Evolutionary conservation across 169 alveolate species (phyloP).

Genomic region (Plasmodium relictum): DNA sequence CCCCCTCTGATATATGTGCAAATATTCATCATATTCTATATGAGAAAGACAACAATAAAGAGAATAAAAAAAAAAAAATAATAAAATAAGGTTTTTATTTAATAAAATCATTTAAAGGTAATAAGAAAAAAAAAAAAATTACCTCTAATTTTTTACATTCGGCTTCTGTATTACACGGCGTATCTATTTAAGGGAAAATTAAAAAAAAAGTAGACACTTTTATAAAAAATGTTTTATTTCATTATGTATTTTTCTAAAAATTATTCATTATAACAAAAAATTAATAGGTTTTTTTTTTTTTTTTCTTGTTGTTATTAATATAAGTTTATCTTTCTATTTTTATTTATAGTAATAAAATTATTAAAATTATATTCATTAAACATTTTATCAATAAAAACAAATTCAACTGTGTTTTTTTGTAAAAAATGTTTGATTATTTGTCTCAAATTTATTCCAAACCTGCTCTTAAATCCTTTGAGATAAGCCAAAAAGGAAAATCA

Average conservation of each 20-base stretch:
- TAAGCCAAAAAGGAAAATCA: neutral
- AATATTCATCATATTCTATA: constrained; percentile 83
- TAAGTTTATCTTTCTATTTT: neutral
- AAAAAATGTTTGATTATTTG: neutral
- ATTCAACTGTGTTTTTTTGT: neutral
- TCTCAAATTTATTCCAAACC: neutral
- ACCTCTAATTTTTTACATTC: constrained; percentile 78
- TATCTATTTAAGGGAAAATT: no score
- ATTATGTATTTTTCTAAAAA: neutral
- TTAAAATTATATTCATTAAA: neutral
- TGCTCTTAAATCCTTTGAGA: constrained; percentile 9
- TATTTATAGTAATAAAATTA: neutral
- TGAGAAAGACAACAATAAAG: constrained; percentile 10
- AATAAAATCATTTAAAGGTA: neutral
- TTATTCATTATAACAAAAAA: neutral
- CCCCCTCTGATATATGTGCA: constrained; percentile 85
- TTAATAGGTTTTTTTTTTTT: no score
- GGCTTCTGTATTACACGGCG: constrained; percentile 72
- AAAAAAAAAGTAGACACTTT: no score
- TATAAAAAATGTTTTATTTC: no score
- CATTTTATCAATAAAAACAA: neutral
- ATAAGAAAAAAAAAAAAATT: constrained; percentile 73
- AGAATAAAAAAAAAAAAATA: constrained; percentile 21
- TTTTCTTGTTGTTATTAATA: neutral
- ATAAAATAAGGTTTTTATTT: no score